Percentiles rank a stretch among this genome's conserved stretches.
Conservation (phyloP, 2,329 filamentous ascomycete genomes). For the Colletotrichum eremochloae region DNA sequence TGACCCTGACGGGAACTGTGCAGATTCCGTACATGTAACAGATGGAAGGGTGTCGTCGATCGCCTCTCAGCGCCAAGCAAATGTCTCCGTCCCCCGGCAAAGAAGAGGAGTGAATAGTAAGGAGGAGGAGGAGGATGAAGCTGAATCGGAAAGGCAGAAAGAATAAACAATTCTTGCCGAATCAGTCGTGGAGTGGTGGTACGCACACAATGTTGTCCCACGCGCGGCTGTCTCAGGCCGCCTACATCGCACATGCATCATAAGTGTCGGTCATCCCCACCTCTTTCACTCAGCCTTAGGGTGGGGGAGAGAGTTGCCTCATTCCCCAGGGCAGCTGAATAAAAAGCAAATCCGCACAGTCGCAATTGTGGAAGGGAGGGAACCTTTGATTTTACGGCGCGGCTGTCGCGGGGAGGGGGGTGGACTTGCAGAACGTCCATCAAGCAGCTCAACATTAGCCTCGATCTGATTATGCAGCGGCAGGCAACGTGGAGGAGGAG, state of each 20-base stretch:
- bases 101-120: not conserved
- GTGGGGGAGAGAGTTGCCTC: not conserved
- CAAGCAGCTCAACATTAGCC: not conserved
- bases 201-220: not conserved
- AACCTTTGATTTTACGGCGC: not conserved
- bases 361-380: not conserved
- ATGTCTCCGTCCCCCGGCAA: not conserved
- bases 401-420: not conserved
- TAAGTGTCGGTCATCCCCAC: not conserved
- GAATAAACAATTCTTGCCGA: not conserved
- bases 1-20: not conserved
- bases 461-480: conserved; percentile 24
- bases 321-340: not conserved
- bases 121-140: not conserved
- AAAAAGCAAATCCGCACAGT: not conserved
- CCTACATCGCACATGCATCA: not conserved
- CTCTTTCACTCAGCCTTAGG: not conserved
- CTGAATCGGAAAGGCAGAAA: not conserved
- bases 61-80: not conserved
- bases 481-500: not conserved
- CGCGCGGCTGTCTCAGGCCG: too few species aligned
- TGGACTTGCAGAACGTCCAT: not conserved
- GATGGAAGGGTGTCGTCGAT: not conserved
- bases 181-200: not conserved
- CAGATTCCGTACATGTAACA: not conserved